Conservation (phyloP, 2,329 filamentous ascomycete species). For the Neoscytalidium dimidiatum region DNA sequence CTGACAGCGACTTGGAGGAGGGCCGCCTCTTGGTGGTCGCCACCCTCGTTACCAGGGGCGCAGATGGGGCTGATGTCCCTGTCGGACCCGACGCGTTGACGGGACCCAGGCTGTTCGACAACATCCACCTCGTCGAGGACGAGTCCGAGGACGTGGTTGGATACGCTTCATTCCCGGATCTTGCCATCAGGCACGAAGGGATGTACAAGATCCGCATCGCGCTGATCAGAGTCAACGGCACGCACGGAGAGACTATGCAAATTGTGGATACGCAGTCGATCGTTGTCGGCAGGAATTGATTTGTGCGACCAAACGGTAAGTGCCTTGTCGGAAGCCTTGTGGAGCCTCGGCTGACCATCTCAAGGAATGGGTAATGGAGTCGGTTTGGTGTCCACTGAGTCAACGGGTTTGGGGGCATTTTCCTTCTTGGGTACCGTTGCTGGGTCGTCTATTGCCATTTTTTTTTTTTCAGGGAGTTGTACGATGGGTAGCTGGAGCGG, state of each 20-base stretch:
- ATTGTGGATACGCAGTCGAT: slow-evolving; percentile 12
- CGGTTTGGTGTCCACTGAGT: not conserved
- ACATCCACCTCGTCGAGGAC: slow-evolving; percentile 37
- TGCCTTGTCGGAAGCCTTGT: not conserved
- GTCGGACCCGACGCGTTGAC: slow-evolving; percentile 9
- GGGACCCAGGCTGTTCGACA: slow-evolving; percentile 27
- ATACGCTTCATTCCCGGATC: slow-evolving; percentile 40
- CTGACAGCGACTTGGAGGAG: slow-evolving; percentile 6
- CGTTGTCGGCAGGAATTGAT: slow-evolving; percentile 15
- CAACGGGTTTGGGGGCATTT: not conserved
- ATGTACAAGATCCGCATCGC: slow-evolving; percentile 41
- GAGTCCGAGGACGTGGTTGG: slow-evolving; percentile 36
- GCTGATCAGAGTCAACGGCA: slow-evolving; percentile 29
- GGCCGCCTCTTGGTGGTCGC: slow-evolving; percentile 16
- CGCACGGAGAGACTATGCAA: slow-evolving; percentile 17
- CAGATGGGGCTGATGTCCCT: slow-evolving; percentile 6
- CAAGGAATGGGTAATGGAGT: not conserved
- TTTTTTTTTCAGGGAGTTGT: slow-evolving; percentile 1
- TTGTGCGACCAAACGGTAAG: not conserved
- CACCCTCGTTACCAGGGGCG: not conserved
- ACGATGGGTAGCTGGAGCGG: slow-evolving; percentile 2
- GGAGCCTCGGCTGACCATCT: slow-evolving; percentile 1
- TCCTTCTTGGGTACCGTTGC: not conserved
- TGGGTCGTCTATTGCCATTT: not conserved
- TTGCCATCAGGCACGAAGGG: slow-evolving; percentile 37